phyloP scores from a whole-genome alignment of 768 basidiomycete species.

The Boletus subcaerulescens region DNA sequence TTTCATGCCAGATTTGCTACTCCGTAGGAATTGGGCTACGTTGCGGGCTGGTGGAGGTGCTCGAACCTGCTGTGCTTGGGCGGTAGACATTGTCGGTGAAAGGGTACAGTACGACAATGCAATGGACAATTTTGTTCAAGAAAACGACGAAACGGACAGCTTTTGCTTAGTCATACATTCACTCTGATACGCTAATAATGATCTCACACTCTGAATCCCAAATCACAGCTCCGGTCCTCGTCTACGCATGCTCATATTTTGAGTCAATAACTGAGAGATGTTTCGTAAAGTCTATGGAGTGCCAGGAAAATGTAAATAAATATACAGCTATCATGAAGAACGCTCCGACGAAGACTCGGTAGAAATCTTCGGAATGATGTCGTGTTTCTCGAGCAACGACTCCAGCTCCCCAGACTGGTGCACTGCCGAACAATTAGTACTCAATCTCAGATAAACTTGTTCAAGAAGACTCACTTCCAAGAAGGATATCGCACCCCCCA shows the following conservation, averaged over 20 bases:
- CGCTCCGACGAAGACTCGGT: constrained; percentile 2
- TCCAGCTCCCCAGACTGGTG: constrained; percentile 95
- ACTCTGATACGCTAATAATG: neutral
- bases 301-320: neutral
- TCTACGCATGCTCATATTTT: neutral
- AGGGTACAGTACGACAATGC: neutral
- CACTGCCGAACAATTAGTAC: constrained; percentile 53
- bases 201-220: too few relatives aligned
- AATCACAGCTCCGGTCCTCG: neutral
- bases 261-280: neutral
- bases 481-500: constrained; percentile 93
- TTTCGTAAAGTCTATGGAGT: neutral
- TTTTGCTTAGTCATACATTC: constrained; percentile 12
- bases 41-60: constrained; percentile 79
- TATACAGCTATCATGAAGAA: neutral
- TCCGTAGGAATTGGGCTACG: constrained; percentile 84
- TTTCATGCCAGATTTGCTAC: constrained; percentile 85
- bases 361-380: constrained; percentile 56
- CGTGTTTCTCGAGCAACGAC: constrained; percentile 66
- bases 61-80: constrained; percentile 69
- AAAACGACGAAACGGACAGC: neutral
- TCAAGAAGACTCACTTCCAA: constrained; percentile 65
- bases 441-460: neutral
- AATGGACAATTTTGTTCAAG: neutral
- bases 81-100: constrained; percentile 33